These are phyloP conservation scores for Umbelopsis ramanniana DNA, from an alignment of 192 early-diverging fungal species.

Conservation along the genomic window DNA sequence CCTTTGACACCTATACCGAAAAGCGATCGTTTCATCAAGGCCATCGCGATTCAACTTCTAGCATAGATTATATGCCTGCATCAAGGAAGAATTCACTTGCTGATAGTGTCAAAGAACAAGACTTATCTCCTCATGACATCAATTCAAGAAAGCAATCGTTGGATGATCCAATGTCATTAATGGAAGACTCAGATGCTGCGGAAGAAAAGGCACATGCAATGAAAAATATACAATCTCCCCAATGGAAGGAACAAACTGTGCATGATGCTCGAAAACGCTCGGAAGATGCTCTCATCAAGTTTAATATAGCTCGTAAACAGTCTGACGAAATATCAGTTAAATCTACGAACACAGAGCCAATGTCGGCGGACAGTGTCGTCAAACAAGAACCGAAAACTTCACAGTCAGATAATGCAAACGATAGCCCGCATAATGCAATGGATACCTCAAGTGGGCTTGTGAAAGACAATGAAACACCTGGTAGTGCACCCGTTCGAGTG, in stretches of 20 bases:
- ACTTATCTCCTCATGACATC: not conserved
- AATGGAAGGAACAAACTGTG: conserved; percentile 1
- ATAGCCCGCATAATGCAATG: not conserved
- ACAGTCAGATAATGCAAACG: not conserved
- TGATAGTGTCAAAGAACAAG: conserved; percentile 8
- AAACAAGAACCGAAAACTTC: not conserved
- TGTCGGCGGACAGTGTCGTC: not conserved
- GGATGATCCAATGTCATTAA: not conserved
- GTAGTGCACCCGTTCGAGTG: not conserved
- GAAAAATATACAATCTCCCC: conserved; percentile 6
- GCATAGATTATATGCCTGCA: conserved; percentile 8
- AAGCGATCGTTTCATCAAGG: not conserved
- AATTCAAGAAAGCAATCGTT: not conserved
- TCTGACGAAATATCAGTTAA: conserved; percentile 7
- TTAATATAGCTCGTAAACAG: conserved; percentile 2
- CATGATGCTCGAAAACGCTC: not conserved
- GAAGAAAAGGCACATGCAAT: not conserved
- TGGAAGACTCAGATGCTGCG: not conserved
- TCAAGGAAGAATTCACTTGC: conserved; percentile 12
- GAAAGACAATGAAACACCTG: not conserved
- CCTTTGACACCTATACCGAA: not conserved
- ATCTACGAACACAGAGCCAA: not conserved
- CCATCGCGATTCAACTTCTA: conserved; percentile 10
- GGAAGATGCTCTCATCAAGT: not conserved
- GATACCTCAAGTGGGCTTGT: not conserved